Evolutionary conservation across 768 basidiomycete species (phyloP), one percentile per base, ranked within the genome.

Genomic region (Rhizopogon salebrosus): DNA sequence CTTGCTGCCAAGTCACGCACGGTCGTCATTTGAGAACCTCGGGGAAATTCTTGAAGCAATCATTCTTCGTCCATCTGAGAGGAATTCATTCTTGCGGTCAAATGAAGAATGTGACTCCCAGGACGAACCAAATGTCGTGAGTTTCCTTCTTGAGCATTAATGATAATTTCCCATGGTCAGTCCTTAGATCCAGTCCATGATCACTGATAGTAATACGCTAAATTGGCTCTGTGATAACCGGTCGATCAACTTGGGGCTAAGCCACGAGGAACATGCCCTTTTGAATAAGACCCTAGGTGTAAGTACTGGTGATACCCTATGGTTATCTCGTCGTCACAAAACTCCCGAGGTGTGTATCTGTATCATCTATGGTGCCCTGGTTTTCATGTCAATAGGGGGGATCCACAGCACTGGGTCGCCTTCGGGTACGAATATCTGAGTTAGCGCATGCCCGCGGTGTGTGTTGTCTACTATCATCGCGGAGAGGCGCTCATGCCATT

Each of bases 351-450:
- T 85, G 67, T 54, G 72, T 65, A 37, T 45, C 29, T 48, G 49
- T 61, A 52, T 36, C 43, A 52, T 49, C 14, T 26, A 55, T 18
- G 43, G 31, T 20, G 27, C 50, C 31, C 40, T 22, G 22, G 56
- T 26, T 55, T 64, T 68, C 58, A 70, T 56, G 52, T 41, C 38
- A 54, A 41, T 67, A 95, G 91, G 92, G 93, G 59, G 91, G 90
- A 49, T 92, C 89, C 61, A 95, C 93, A 2, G 73, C 81, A 6
- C 74, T 98, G 45, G 94, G 94, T 40, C 78, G 80, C 55, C 62
- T 84, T 53, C 80, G 89, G 55, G 74, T 86, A 34, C 78, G 76
- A 49, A 72, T 95, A 48, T 78, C 80, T 23, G 85, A 89, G 54
- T 66, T 75, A 38, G 87, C 91, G 3, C 81, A 85, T 57, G 68